Percentiles rank a stretch among this genome's conserved stretches.
phyloP scores from a whole-genome alignment of 176 grass and related monocot genomes.

The Triticum monococcum region DNA sequence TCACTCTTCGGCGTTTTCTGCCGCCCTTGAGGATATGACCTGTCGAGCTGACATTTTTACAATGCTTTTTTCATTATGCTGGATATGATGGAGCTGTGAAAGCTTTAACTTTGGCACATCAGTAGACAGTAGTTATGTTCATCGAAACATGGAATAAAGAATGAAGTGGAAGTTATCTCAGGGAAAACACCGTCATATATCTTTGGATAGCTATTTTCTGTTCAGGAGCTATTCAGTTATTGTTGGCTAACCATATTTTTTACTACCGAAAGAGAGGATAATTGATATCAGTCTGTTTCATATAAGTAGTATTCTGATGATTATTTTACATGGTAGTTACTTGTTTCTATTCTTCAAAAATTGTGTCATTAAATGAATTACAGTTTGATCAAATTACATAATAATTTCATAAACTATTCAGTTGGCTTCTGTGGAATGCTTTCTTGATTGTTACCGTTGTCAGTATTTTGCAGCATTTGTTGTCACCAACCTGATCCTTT shows the following conservation, averaged over 20 bases:
- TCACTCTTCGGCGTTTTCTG: neutral
- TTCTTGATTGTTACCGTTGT: neutral
- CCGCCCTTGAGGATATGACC: neutral
- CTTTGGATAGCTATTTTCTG: neutral
- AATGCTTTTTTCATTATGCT: neutral
- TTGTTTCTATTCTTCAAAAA: neutral
- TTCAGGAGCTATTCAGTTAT: neutral
- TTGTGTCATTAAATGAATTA: neutral
- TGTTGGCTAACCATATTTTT: neutral
- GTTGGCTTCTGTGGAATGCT: conserved; percentile 1
- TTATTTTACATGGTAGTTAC: neutral
- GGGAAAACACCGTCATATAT: neutral
- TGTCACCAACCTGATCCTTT: conserved; percentile 18
- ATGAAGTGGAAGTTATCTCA: neutral
- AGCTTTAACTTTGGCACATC: neutral
- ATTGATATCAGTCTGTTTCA: neutral
- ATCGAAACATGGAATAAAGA: neutral
- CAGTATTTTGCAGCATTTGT: conserved; percentile 11
- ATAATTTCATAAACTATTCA: neutral
- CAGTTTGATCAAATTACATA: neutral
- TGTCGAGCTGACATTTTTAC: neutral
- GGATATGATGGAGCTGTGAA: neutral
- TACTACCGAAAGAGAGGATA: neutral
- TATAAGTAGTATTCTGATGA: neutral
- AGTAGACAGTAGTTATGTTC: neutral